Evolutionary conservation across 805 yeast genomes (phyloP).

Genomic region (Maudiozyma pseudohumilis): DNA sequence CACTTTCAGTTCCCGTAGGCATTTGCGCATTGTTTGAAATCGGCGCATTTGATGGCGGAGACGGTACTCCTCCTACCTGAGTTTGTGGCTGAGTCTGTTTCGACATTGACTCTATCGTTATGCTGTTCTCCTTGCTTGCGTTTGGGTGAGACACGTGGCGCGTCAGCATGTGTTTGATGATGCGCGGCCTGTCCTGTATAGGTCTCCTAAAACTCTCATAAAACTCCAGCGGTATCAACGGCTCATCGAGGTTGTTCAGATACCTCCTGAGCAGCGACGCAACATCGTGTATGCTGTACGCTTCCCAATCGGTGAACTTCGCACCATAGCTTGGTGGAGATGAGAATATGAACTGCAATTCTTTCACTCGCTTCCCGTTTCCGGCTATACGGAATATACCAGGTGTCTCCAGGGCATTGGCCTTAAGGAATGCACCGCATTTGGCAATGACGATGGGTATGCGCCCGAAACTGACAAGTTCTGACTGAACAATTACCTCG

Average conservation of each 20-base stretch:
- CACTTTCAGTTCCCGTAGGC: background rate
- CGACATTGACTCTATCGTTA: slow-evolving; percentile 1
- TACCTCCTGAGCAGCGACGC: slow-evolving; percentile 82
- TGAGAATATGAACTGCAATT: slow-evolving; percentile 73
- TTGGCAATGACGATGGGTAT: slow-evolving; percentile 94
- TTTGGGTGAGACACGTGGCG: slow-evolving; percentile 31
- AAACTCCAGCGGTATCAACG: slow-evolving; percentile 67
- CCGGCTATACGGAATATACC: slow-evolving; percentile 95
- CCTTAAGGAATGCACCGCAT: slow-evolving; percentile 80
- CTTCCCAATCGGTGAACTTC: slow-evolving; percentile 73
- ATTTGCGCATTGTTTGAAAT: background rate
- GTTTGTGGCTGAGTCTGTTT: background rate
- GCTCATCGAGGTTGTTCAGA: slow-evolving; percentile 83
- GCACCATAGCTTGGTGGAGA: slow-evolving; percentile 86
- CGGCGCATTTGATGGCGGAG: background rate
- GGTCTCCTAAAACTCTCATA: slow-evolving; percentile 78
- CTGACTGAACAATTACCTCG: slow-evolving; percentile 51
- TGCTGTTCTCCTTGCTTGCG: slow-evolving; percentile 24
- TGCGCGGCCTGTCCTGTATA: slow-evolving; percentile 51
- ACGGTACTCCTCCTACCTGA: no score
- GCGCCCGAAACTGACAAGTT: slow-evolving; percentile 68
- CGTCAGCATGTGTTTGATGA: slow-evolving; percentile 54
- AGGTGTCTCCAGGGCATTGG: slow-evolving; percentile 66
- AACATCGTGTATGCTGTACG: slow-evolving; percentile 93
- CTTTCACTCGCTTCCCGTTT: slow-evolving; percentile 76